Evolutionary conservation across 176 grass and related monocot species (phyloP).

Genomic region (Carex littledalei): DNA sequence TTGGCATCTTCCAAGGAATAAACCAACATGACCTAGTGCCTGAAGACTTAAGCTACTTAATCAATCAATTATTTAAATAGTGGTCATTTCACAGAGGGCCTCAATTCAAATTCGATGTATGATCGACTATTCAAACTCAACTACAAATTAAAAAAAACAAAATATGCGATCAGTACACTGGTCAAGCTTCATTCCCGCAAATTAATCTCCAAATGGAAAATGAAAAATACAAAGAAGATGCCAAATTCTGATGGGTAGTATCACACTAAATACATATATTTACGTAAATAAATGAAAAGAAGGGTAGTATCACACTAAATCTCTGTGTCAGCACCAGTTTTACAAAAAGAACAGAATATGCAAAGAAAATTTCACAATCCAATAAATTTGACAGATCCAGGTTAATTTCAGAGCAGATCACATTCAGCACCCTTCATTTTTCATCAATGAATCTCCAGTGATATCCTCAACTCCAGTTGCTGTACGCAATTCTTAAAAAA

Average conservation of each 20-base stretch:
- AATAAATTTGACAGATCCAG: not conserved
- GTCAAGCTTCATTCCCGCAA: not conserved
- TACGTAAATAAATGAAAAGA: constrained; percentile 26
- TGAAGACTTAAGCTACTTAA: not conserved
- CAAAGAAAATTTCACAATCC: not conserved
- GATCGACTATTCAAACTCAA: not conserved
- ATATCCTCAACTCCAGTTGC: not conserved
- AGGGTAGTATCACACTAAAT: not conserved
- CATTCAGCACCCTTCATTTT: not conserved
- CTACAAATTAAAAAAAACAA: no score
- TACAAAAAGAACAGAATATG: not conserved
- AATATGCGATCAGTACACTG: no score
- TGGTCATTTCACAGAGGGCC: not conserved
- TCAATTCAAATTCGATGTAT: not conserved
- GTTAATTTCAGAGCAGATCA: not conserved
- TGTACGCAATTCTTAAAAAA: constrained; percentile 4
- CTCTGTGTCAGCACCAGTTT: not conserved
- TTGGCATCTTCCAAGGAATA: not conserved
- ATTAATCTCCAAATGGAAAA: not conserved
- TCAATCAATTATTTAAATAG: not conserved
- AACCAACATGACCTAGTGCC: not conserved
- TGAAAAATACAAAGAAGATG: not conserved
- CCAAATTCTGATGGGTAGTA: not conserved
- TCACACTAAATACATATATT: constrained; percentile 5
- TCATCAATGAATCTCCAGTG: not conserved